phyloP scores from a whole-genome alignment of 1,284 basidiomycete species.

The Ceratobasidium sp. region DNA sequence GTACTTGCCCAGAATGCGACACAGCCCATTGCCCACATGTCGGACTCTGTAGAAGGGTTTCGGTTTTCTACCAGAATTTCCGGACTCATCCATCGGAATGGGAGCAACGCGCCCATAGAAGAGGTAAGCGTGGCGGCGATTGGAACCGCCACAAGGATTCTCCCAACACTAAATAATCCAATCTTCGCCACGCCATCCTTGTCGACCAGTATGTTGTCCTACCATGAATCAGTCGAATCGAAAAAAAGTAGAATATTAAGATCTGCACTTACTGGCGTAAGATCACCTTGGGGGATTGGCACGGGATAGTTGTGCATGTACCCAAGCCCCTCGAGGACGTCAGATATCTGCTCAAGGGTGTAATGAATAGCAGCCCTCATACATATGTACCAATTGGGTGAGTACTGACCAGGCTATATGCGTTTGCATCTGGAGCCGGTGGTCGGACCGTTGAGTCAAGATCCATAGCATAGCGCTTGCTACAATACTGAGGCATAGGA shows the following conservation, averaged over 20 bases:
- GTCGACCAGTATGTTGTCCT: conserved; percentile 30
- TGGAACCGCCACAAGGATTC: conserved; percentile 12
- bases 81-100: conserved; percentile 39
- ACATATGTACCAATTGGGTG: not conserved
- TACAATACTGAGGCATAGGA: not conserved
- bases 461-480: not conserved
- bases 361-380: not conserved
- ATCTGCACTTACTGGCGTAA: conserved; percentile 6
- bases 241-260: not conserved
- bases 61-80: not conserved
- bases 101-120: not conserved
- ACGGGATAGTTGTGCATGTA: conserved; percentile 35
- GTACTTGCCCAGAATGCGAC: conserved; percentile 24
- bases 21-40: conserved; percentile 41
- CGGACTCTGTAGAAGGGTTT: conserved; percentile 15
- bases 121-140: not conserved
- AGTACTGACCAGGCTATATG: conserved; percentile 11
- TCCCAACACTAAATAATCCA: conserved; percentile 22
- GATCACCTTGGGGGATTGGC: conserved; percentile 30
- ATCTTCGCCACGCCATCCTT: conserved; percentile 8
- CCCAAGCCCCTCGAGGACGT: conserved; percentile 31
- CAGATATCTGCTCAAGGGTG: conserved; percentile 26
- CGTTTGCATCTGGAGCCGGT: conserved; percentile 7
- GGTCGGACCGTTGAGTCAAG: not conserved
- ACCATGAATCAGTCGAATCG: not conserved